These are phyloP conservation scores for Sporodiniella umbellata DNA, from an alignment of 371 early-diverging fungal species.

Conservation along the genomic window DNA sequence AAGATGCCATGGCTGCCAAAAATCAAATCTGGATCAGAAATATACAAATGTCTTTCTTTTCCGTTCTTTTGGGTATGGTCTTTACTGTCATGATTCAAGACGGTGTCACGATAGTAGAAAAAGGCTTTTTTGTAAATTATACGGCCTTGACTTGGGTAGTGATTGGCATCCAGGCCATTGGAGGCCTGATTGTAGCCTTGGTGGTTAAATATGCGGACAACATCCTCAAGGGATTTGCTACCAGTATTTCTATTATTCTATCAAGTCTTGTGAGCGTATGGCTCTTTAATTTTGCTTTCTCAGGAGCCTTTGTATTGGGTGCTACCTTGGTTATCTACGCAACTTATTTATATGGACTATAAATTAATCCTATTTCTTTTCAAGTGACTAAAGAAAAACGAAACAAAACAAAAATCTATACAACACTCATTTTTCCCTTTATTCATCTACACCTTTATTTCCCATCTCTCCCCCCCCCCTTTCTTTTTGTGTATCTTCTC, in stretches of 20 bases:
- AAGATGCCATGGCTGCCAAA: neutral
- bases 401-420: too few species aligned
- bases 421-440: too few species aligned
- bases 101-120: constrained; percentile 39
- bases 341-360: constrained; percentile 63
- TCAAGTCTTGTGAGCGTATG: constrained; percentile 65
- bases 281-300: constrained; percentile 67
- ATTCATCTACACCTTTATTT: too few species aligned
- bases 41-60: constrained; percentile 77
- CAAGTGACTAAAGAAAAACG: too few species aligned
- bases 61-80: constrained; percentile 59
- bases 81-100: constrained; percentile 65
- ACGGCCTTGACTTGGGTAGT: constrained; percentile 68
- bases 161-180: constrained; percentile 80
- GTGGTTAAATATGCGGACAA: constrained; percentile 95
- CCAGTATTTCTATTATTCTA: constrained; percentile 86
- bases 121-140: constrained; percentile 88
- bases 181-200: constrained; percentile 87
- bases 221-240: constrained; percentile 92
- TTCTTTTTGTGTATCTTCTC: too few species aligned
- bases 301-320: constrained; percentile 66
- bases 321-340: constrained; percentile 67
- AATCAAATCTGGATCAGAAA: constrained; percentile 78
- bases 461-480: too few species aligned
- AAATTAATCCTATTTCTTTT: too few species aligned